Evolutionary conservation across 495 filamentous ascomycete genomes (phyloP).

Genomic region (Trichocladium antarcticum): DNA sequence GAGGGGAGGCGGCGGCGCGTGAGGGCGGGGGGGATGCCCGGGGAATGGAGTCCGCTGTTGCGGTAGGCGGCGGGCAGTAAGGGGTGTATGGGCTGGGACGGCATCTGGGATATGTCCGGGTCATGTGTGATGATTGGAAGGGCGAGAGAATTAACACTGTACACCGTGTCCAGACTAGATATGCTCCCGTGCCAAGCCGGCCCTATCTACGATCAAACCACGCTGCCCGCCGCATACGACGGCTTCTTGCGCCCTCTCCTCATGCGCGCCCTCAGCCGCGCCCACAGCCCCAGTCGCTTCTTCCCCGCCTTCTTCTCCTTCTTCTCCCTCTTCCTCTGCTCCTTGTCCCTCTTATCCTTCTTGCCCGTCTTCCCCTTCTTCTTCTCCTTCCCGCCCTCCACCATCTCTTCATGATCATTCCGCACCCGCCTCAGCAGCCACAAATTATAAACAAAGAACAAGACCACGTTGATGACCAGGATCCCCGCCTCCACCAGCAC

Average conservation of each 20-base stretch:
- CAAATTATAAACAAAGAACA: constrained; percentile 31
- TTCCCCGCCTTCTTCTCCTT: neutral
- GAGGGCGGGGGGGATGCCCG: too few relatives aligned
- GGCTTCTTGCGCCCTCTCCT: constrained; percentile 1
- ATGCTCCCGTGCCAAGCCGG: neutral
- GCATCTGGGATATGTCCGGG: too few relatives aligned
- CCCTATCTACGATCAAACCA: constrained; percentile 5
- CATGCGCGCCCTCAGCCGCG: neutral
- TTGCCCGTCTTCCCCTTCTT: neutral
- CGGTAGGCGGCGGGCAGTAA: too few relatives aligned
- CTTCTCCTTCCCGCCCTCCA: neutral
- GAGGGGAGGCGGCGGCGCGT: too few relatives aligned
- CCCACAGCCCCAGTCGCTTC: neutral
- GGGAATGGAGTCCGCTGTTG: too few relatives aligned
- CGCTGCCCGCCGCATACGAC: constrained; percentile 14
- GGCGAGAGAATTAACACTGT: neutral
- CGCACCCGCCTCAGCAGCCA: constrained; percentile 25
- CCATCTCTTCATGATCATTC: constrained; percentile 11
- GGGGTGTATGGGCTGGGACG: too few relatives aligned
- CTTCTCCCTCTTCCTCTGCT: neutral
- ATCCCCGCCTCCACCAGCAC: constrained; percentile 19
- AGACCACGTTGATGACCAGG: constrained; percentile 12
- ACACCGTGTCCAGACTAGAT: neutral
- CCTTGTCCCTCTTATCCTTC: neutral
- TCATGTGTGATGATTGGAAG: too few relatives aligned